phyloP scores from a whole-genome alignment of 2,329 filamentous ascomycete species.

The Cryphonectria parasitica region DNA sequence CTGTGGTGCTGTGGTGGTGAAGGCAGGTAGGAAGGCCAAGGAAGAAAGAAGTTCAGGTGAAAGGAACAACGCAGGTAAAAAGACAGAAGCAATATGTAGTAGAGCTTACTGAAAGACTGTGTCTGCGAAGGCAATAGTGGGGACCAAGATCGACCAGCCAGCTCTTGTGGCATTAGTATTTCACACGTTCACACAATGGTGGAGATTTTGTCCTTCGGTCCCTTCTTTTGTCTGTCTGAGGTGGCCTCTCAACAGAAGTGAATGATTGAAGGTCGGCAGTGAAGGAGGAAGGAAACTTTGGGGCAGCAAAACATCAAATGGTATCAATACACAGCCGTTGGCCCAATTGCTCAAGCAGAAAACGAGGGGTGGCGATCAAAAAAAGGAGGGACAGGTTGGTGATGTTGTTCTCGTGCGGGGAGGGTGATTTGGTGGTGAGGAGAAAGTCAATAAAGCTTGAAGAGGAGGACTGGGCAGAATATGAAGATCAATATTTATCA shows the following conservation, averaged over 20 bases:
- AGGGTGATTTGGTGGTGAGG: constrained; percentile 4
- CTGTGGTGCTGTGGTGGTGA: too few species aligned
- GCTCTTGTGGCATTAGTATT: not conserved
- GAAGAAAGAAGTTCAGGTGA: not conserved
- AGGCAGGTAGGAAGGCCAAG: not conserved
- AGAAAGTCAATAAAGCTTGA: not conserved
- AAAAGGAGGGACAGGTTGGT: constrained; percentile 23
- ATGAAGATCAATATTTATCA: constrained; percentile 6
- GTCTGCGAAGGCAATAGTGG: not conserved
- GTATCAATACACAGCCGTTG: constrained; percentile 26
- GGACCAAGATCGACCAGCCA: not conserved
- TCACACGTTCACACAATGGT: not conserved
- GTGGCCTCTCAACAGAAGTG: not conserved
- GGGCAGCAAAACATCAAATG: constrained; percentile 20
- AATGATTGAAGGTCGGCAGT: not conserved
- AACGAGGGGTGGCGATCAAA: constrained; percentile 26
- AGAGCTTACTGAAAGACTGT: not conserved
- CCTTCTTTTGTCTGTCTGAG: not conserved
- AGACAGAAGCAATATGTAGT: not conserved
- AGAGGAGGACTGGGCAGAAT: not conserved
- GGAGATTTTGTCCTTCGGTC: not conserved
- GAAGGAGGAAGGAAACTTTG: not conserved
- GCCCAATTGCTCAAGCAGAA: constrained; percentile 11
- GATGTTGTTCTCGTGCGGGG: constrained; percentile 21
- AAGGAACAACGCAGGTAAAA: not conserved